Evolutionary conservation across 306 rosid genomes (phyloP).

Genomic region (Acacia acuminata): DNA sequence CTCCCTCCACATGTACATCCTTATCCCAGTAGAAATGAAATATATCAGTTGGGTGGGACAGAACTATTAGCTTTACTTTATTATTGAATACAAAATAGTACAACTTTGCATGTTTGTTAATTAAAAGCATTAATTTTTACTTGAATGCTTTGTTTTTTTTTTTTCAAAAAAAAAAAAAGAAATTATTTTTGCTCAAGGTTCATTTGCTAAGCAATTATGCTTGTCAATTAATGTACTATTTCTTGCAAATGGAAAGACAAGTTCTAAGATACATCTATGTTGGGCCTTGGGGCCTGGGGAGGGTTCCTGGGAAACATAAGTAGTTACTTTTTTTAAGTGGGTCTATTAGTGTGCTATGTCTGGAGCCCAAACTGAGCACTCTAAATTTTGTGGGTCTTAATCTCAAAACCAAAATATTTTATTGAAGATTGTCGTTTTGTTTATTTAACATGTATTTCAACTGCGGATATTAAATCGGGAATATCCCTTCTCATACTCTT

Average conservation of each 20-base stretch:
- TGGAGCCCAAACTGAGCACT: not conserved
- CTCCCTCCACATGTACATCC: not conserved
- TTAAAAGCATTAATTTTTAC: slow-evolving; percentile 1
- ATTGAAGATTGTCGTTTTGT: too few species aligned
- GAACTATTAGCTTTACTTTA: not conserved
- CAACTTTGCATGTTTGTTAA: not conserved
- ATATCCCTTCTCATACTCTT: too few species aligned
- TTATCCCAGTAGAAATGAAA: not conserved
- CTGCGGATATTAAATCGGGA: too few species aligned
- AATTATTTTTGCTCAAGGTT: not conserved
- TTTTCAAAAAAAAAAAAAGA: too few species aligned
- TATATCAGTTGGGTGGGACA: not conserved
- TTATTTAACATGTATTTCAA: too few species aligned
- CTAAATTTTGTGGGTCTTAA: not conserved
- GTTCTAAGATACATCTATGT: slow-evolving; percentile 9
- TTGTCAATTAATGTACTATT: not conserved
- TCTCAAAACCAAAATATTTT: too few species aligned
- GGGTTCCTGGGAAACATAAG: slow-evolving; percentile 7
- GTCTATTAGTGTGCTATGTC: not conserved
- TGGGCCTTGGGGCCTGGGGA: not conserved
- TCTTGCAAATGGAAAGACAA: not conserved
- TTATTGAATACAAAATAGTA: slow-evolving; percentile 15
- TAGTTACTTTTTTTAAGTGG: slow-evolving; percentile 5
- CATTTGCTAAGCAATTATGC: slow-evolving; percentile 17
- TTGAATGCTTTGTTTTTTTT: not conserved